Conservation (phyloP, 805 yeast species). For the Barnettozyma californica region DNA sequence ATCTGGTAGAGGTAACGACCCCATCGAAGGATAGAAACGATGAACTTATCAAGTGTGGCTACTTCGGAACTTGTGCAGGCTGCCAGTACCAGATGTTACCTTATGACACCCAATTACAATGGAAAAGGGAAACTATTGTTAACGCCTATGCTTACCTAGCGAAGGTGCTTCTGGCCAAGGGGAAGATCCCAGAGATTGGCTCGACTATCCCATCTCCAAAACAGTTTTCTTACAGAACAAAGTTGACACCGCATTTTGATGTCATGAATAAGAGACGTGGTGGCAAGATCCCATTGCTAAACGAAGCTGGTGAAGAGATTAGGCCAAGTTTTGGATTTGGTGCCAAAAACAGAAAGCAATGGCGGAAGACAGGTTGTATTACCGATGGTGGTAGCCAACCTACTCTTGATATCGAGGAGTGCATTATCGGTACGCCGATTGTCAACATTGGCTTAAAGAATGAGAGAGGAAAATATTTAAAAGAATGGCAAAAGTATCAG, state of each 20-base stretch:
- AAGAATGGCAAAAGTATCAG: conserved; percentile 42
- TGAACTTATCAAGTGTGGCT: conserved; percentile 61
- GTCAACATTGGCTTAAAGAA: conserved; percentile 67
- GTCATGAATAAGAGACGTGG: conserved; percentile 51
- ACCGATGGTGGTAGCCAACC: conserved; percentile 51
- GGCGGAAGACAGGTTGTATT: conserved; percentile 59
- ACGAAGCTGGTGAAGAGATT: conserved; percentile 44
- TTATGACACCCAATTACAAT: conserved; percentile 65
- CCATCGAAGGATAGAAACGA: conserved; percentile 45
- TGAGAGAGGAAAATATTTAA: conserved; percentile 56
- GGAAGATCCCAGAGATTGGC: conserved; percentile 53
- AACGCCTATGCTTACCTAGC: conserved; percentile 83
- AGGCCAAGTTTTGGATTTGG: conserved; percentile 87
- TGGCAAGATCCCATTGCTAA: conserved; percentile 61
- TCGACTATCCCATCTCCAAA: conserved; percentile 73
- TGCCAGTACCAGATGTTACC: conserved; percentile 85
- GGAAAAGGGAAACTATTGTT: conserved; percentile 68
- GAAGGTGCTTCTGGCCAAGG: conserved; percentile 39
- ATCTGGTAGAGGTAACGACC: conserved; percentile 49
- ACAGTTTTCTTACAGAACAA: conserved; percentile 77
- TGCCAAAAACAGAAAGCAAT: conserved; percentile 69
- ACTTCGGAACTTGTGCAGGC: conserved; percentile 91
- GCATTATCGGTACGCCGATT: conserved; percentile 80
- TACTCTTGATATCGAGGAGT: conserved; percentile 89
- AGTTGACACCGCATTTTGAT: conserved; percentile 93